These are phyloP conservation scores for Fusarium beomiforme DNA, from an alignment of 2,329 filamentous ascomycete species.

Conservation along the genomic window DNA sequence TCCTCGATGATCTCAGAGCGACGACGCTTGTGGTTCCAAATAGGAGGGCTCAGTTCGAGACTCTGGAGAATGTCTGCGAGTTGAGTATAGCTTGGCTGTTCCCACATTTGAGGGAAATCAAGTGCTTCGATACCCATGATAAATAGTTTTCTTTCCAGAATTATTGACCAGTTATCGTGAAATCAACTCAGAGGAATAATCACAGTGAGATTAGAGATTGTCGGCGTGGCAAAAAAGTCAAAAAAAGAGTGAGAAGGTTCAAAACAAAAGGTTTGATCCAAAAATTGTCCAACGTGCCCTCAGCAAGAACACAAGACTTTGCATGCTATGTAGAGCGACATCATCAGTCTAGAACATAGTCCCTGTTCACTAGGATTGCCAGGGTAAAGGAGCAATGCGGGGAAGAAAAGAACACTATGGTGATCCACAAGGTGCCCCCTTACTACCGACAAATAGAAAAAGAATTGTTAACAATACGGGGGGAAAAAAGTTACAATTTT, in stretches of 20 bases:
- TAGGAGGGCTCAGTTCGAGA: constrained; percentile 72
- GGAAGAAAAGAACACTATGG: neutral
- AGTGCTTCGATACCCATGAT: constrained; percentile 48
- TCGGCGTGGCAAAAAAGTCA: constrained; percentile 18
- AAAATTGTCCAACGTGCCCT: neutral
- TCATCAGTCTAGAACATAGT: constrained; percentile 20
- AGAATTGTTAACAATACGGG: constrained; percentile 10
- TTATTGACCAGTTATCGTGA: neutral
- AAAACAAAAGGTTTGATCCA: neutral
- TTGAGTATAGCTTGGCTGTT: constrained; percentile 72
- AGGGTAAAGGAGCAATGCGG: constrained; percentile 19
- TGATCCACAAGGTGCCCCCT: constrained; percentile 19
- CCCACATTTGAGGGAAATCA: constrained; percentile 86
- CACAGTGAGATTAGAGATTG: neutral
- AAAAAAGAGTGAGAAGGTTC: neutral
- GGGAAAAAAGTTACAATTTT: constrained; percentile 14
- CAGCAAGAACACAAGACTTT: constrained; percentile 23
- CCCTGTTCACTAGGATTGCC: constrained; percentile 5
- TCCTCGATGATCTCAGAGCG: constrained; percentile 54
- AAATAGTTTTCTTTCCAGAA: neutral
- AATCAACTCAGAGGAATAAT: neutral
- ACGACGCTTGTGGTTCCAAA: constrained; percentile 67
- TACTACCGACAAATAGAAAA: constrained; percentile 9
- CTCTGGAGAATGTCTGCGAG: constrained; percentile 73
- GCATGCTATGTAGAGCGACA: constrained; percentile 13